Conservation (phyloP, 495 filamentous ascomycete species). For the Friedmanniomyces endolithicus region DNA sequence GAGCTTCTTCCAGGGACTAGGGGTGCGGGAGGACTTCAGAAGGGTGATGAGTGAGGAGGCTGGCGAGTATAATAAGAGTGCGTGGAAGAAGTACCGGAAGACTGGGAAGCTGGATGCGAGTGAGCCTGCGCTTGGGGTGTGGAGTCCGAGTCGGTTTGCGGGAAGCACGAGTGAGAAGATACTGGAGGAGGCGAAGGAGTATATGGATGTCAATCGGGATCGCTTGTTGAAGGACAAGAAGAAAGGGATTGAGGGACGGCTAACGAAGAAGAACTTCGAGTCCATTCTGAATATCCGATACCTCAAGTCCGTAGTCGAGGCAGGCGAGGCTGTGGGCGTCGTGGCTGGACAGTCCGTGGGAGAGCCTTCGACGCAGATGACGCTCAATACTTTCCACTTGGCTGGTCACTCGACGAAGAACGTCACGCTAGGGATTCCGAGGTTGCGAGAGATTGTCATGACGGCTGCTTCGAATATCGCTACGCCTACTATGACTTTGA, state of each 20-base stretch:
- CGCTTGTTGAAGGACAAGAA: constrained; percentile 68
- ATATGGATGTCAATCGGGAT: constrained; percentile 65
- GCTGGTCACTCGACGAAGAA: constrained; percentile 97
- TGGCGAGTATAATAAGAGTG: constrained; percentile 54
- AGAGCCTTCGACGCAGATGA: constrained; percentile 98
- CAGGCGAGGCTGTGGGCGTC: constrained; percentile 95
- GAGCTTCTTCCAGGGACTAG: constrained; percentile 43
- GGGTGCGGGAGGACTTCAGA: constrained; percentile 38
- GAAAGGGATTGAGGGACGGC: constrained; percentile 34
- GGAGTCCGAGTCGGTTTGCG: constrained; percentile 60
- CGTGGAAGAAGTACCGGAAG: constrained; percentile 67
- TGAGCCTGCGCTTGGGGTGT: constrained; percentile 64
- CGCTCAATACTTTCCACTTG: constrained; percentile 99
- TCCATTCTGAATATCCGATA: constrained; percentile 82
- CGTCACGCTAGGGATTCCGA: constrained; percentile 95
- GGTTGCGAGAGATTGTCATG: constrained; percentile 96
- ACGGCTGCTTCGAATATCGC: constrained; percentile 78
- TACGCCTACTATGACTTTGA: constrained; percentile 84
- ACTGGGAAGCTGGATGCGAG: constrained; percentile 50
- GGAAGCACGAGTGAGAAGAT: constrained; percentile 88
- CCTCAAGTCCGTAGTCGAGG: constrained; percentile 82
- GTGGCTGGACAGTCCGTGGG: constrained; percentile 93
- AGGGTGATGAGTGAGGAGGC: constrained; percentile 38
- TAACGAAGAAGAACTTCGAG: constrained; percentile 65
- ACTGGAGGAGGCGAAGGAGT: constrained; percentile 53